Base-by-base conservation (phyloP, 805 yeast species). In the Blastobotrys americana region DNA sequence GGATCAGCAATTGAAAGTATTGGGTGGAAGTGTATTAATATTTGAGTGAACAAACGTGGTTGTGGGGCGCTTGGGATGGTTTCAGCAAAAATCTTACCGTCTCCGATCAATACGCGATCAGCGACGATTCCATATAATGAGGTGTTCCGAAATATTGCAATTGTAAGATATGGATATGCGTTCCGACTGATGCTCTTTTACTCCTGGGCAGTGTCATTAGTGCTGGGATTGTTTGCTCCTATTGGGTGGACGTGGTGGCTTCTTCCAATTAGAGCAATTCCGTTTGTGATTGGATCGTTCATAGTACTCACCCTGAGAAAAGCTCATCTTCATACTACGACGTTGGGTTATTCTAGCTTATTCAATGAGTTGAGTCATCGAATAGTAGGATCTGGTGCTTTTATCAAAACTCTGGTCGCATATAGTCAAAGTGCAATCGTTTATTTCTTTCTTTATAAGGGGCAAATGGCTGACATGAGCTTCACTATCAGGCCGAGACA, bases 201-300 rank as follows among this genome's bases (percentile, higher is more conserved):
- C 6, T 18, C 48, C 5, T 45, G 23, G 15, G 20, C 19, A 4
- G n/a, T 37, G 13, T 18, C 42, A 10, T 20, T 45, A 18, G 15
- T 45, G 5, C 6, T 35, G 3, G 42, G 43, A 19, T 10, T 45
- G 8, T 5, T 16, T 4, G 22, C 46, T 16, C 27, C 18, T 15
- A 34, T 45, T 17, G 46, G 52, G 15, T 53, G 46, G 56, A 20
- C 47, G 9, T 49, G 49, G 50, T 42, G 39, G 52, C 19, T 40
- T 20, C 45, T 50, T 31, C 49, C 54, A 6, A 8, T 46, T 10
- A 45, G 48, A 3, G 28, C 41, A 10, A 6, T 49, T 10, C 44
- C 49, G 8, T 17, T 47, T 18, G 28, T 45, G 6, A 17, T 43
- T 10, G 43, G 44, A 3, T 35, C 35, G 8, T 37, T 50, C 18